These are phyloP conservation scores for Pythium biforme DNA, from an alignment of 352 stramenopile species.

Conservation along the genomic window DNA sequence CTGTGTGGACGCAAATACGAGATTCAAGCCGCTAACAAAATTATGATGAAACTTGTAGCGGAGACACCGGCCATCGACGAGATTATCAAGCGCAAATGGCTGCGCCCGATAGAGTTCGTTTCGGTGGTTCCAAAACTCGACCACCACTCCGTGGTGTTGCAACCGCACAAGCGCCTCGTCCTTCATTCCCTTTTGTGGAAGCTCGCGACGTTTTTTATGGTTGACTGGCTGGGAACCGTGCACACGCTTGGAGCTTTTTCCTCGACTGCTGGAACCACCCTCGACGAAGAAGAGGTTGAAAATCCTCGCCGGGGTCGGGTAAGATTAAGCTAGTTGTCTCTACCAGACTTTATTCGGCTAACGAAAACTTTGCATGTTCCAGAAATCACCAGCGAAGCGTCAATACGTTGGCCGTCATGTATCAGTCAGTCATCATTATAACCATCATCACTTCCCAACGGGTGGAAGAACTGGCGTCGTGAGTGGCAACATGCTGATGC, in stretches of 20 bases:
- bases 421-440: slow-evolving; percentile 11
- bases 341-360: too few species aligned
- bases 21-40: too few species aligned
- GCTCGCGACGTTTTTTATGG: slow-evolving; percentile 42
- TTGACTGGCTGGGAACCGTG: slow-evolving; percentile 36
- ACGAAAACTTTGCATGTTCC: not conserved
- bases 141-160: slow-evolving; percentile 10
- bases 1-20: too few species aligned
- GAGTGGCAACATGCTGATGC: slow-evolving; percentile 26
- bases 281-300: slow-evolving; percentile 27
- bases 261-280: not conserved
- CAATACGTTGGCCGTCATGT: slow-evolving; percentile 21
- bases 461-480: slow-evolving; percentile 1
- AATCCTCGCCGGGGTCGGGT: slow-evolving; percentile 5
- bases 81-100: slow-evolving; percentile 49
- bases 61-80: slow-evolving; percentile 28
- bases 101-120: slow-evolving; percentile 58
- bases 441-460: slow-evolving; percentile 6
- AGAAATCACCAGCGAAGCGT: slow-evolving; percentile 15
- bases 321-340: not conserved
- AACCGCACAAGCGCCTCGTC: slow-evolving; percentile 3
- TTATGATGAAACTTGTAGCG: slow-evolving; percentile 1
- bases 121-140: slow-evolving; percentile 39
- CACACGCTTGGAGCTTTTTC: slow-evolving; percentile 4
- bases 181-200: slow-evolving; percentile 52